phyloP scores from a whole-genome alignment of 1,139 yeast species.

The Protomyces macrosporus region DNA sequence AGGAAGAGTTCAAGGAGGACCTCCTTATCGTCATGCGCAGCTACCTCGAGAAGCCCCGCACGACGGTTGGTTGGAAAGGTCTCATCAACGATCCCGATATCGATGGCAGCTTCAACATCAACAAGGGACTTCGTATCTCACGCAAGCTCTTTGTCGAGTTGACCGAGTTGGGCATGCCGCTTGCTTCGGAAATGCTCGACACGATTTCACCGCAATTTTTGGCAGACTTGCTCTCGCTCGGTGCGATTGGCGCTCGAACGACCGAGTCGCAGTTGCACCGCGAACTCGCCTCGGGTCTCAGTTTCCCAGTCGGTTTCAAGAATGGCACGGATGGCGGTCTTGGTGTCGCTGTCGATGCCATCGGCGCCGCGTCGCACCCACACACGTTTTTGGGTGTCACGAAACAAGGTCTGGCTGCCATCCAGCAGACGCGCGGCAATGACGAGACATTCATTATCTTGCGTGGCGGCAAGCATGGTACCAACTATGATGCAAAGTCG shows the following conservation, averaged over 20 bases:
- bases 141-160: constrained; percentile 80
- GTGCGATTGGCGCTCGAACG: constrained; percentile 97
- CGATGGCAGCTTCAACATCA: constrained; percentile 87
- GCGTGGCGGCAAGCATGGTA: constrained; percentile 91
- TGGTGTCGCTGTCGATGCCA: constrained; percentile 89
- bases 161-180: constrained; percentile 69
- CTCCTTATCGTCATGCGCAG: constrained; percentile 92
- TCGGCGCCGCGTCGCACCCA: constrained; percentile 85
- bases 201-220: constrained; percentile 93
- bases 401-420: constrained; percentile 90
- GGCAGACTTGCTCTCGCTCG: constrained; percentile 82
- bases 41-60: constrained; percentile 94
- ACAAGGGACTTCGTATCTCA: constrained; percentile 85
- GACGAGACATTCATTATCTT: constrained; percentile 82
- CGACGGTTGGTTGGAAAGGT: constrained; percentile 99
- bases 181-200: constrained; percentile 96
- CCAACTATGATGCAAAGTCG: constrained; percentile 65
- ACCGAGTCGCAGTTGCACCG: constrained; percentile 96
- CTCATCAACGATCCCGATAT: constrained; percentile 95
- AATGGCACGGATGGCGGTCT: constrained; percentile 94
- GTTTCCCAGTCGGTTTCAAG: constrained; percentile 96
- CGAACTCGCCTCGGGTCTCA: constrained; percentile 88
- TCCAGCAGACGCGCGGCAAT: constrained; percentile 92
- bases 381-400: constrained; percentile 94
- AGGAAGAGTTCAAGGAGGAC: constrained; percentile 65